Evolutionary conservation across 208 protist genomes (phyloP).

Genomic region (Entamoeba invadens): DNA sequence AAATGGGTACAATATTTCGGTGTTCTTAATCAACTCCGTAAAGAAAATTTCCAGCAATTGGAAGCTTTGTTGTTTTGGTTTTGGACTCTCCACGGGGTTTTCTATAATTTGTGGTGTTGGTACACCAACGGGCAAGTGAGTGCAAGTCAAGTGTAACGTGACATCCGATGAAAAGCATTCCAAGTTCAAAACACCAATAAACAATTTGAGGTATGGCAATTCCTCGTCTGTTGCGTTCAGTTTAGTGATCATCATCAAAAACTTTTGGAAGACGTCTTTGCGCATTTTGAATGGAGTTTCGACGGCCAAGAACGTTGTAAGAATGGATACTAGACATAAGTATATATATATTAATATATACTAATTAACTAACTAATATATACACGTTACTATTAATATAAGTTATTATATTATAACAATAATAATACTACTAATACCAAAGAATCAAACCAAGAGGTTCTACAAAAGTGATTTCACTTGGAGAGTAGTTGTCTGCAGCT

Average conservation of each 20-base stretch:
- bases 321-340: too few species aligned
- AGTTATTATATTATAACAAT: too few species aligned
- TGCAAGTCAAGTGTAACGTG: neutral
- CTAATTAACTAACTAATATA: too few species aligned
- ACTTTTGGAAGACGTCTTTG: neutral
- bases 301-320: neutral
- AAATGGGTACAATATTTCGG: neutral
- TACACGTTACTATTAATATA: too few species aligned
- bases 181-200: neutral
- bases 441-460: neutral
- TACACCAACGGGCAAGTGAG: neutral
- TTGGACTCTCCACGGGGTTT: neutral
- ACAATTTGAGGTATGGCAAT: neutral
- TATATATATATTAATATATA: too few species aligned
- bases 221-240: neutral
- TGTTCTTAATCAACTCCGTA: neutral
- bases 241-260: neutral
- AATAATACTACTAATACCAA: too few species aligned
- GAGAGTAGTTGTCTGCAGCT: neutral
- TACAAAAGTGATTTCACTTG: neutral
- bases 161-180: neutral
- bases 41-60: neutral
- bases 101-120: neutral
- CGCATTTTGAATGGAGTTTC: neutral
- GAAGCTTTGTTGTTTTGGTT: neutral